Percentiles rank a stretch among this genome's conserved stretches.
These are phyloP conservation scores for Capronia americana DNA, from an alignment of 2,329 filamentous ascomycete genomes.

Conservation along the genomic window DNA sequence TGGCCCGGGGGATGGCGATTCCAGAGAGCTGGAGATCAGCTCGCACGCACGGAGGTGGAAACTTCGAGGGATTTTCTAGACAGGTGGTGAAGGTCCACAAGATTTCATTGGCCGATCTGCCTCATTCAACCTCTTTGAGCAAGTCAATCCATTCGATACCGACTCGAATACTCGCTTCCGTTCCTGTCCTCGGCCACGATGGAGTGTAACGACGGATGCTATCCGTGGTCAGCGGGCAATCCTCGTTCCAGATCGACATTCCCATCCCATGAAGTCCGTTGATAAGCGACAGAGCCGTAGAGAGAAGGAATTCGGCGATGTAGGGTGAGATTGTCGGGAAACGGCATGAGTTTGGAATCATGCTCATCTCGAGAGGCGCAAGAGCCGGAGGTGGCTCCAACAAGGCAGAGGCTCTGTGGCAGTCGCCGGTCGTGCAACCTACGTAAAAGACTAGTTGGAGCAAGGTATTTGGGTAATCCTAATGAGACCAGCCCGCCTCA, in stretches of 20 bases:
- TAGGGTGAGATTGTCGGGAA: constrained; percentile 1
- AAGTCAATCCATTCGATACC: constrained; percentile 29
- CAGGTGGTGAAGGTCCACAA: constrained; percentile 31
- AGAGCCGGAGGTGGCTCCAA: neutral
- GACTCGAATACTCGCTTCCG: constrained; percentile 15
- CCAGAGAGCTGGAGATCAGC: constrained; percentile 6
- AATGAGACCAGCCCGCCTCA: neutral
- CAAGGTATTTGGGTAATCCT: neutral
- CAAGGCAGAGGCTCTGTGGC: neutral
- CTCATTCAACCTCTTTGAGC: constrained; percentile 11
- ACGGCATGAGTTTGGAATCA: neutral
- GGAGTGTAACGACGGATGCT: neutral
- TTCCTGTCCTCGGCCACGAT: neutral
- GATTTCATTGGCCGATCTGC: constrained; percentile 19
- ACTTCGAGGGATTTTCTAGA: constrained; percentile 21
- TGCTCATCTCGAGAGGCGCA: neutral
- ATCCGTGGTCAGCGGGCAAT: neutral
- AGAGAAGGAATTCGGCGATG: neutral
- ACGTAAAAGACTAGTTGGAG: neutral
- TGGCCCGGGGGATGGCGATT: constrained; percentile 12
- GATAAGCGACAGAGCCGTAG: neutral
- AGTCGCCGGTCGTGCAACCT: neutral
- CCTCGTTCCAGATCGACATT: neutral
- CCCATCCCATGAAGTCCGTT: neutral
- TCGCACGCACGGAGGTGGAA: constrained; percentile 12